Percentiles rank a stretch among this genome's conserved stretches.
Conservation (phyloP, 768 basidiomycete genomes). For the Psilocybe cubensis region DNA sequence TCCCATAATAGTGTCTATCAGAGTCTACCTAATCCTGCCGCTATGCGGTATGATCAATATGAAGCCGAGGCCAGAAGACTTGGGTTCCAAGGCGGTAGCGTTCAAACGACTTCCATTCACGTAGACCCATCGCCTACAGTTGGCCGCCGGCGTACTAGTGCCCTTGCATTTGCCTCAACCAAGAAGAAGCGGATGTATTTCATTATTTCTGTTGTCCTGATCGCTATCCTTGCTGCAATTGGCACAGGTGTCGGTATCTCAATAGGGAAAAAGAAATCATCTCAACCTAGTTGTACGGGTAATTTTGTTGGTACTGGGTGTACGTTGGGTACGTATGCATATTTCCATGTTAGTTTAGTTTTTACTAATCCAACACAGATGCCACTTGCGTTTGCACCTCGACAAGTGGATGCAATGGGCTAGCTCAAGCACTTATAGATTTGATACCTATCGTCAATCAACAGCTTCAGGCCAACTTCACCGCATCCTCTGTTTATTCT, state of each 20-base stretch:
- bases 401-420: constrained; percentile 46
- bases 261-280: constrained; percentile 29
- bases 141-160: not conserved
- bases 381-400: constrained; percentile 66
- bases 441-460: constrained; percentile 54
- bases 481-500: constrained; percentile 43
- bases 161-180: not conserved
- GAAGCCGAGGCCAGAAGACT: constrained; percentile 11
- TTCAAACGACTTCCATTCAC: not conserved
- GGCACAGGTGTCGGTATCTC: constrained; percentile 49
- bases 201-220: constrained; percentile 28
- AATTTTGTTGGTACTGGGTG: constrained; percentile 55
- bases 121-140: not conserved
- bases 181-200: constrained; percentile 17
- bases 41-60: constrained; percentile 9
- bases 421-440: constrained; percentile 56
- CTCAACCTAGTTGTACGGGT: constrained; percentile 37
- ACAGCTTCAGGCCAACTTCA: constrained; percentile 50
- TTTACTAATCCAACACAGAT: constrained; percentile 39
- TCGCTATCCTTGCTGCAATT: constrained; percentile 41
- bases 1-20: constrained; percentile 28
- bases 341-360: not conserved
- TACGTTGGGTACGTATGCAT: constrained; percentile 50
- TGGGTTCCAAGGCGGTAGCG: constrained; percentile 3
- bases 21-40: constrained; percentile 9